A percentile compares a stretch with the other conserved stretches of the same genome.
Evolutionary conservation across 345 rosid genomes (phyloP).

Genomic region (Ceriops tagal): DNA sequence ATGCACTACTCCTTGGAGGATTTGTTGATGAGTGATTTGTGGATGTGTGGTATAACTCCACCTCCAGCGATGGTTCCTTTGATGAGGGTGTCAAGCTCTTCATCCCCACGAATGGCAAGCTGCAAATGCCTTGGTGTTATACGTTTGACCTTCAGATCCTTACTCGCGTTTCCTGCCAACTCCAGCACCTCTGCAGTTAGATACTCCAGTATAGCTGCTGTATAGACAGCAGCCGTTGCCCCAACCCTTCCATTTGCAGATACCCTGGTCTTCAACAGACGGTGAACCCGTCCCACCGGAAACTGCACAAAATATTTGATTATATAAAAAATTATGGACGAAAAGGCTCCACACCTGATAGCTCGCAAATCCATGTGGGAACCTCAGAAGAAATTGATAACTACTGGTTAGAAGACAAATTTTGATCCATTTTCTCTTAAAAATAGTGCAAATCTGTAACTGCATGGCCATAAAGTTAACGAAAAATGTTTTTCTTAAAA

Average conservation of each 20-base stretch:
- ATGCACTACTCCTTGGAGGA: slow-evolving; percentile 26
- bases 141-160: slow-evolving; percentile 11
- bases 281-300: slow-evolving; percentile 32
- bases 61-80: slow-evolving; percentile 36
- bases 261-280: slow-evolving; percentile 27
- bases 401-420: too few relatives aligned
- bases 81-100: slow-evolving; percentile 26
- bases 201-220: slow-evolving; percentile 28
- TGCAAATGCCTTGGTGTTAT: slow-evolving; percentile 26
- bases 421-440: too few relatives aligned
- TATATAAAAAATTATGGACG: background rate
- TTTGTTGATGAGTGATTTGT: slow-evolving; percentile 32
- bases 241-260: slow-evolving; percentile 34
- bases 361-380: too few relatives aligned
- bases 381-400: too few relatives aligned
- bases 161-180: slow-evolving; percentile 23
- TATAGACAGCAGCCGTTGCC: slow-evolving; percentile 27
- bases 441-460: too few relatives aligned
- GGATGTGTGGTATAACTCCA: slow-evolving; percentile 32
- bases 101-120: slow-evolving; percentile 23
- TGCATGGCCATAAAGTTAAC: too few relatives aligned
- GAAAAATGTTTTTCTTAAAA: too few relatives aligned
- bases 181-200: slow-evolving; percentile 28
- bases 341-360: too few relatives aligned
- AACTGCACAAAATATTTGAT: slow-evolving; percentile 15